A percentile compares a stretch with the other conserved stretches of the same genome.
Conservation (phyloP, 2,329 filamentous ascomycete genomes). For the Epichloe typhina region DNA sequence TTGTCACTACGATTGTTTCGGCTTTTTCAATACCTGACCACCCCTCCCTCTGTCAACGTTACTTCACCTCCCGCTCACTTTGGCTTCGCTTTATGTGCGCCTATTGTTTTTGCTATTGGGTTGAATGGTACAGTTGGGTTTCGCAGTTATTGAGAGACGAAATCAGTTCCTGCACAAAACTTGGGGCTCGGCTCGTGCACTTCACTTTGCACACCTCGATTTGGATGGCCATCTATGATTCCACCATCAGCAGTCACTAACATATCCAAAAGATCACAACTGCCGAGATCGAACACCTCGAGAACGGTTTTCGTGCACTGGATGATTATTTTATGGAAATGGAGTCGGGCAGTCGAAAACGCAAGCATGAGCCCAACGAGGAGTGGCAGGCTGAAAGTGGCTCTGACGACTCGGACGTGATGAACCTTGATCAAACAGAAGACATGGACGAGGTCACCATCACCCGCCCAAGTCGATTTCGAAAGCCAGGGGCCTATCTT, state of each 20-base stretch:
- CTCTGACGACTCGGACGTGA: conserved; percentile 13
- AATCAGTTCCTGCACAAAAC: background rate
- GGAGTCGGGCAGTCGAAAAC: conserved; percentile 14
- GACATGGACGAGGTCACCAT: conserved; percentile 12
- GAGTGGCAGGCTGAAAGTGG: conserved; percentile 17
- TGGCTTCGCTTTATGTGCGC: background rate
- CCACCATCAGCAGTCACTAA: conserved; percentile 7
- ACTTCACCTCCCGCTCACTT: conserved; percentile 1
- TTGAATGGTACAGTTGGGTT: background rate
- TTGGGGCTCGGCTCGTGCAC: background rate
- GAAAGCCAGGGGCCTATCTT: background rate
- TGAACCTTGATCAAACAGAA: conserved; percentile 13
- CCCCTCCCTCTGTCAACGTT: no score
- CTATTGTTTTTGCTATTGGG: background rate
- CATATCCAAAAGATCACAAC: conserved; percentile 16
- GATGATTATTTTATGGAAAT: conserved; percentile 9
- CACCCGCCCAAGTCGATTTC: background rate
- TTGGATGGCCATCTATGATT: background rate
- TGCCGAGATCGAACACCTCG: conserved; percentile 16
- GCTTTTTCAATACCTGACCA: background rate
- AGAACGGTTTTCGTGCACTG: conserved; percentile 21
- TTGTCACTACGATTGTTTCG: background rate
- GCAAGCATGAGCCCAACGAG: conserved; percentile 17
- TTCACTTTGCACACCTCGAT: background rate
- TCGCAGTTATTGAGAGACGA: background rate